A percentile compares a stretch with the other conserved stretches of the same genome.
phyloP scores from a whole-genome alignment of 768 basidiomycete species.

The Lactarius evosmus region DNA sequence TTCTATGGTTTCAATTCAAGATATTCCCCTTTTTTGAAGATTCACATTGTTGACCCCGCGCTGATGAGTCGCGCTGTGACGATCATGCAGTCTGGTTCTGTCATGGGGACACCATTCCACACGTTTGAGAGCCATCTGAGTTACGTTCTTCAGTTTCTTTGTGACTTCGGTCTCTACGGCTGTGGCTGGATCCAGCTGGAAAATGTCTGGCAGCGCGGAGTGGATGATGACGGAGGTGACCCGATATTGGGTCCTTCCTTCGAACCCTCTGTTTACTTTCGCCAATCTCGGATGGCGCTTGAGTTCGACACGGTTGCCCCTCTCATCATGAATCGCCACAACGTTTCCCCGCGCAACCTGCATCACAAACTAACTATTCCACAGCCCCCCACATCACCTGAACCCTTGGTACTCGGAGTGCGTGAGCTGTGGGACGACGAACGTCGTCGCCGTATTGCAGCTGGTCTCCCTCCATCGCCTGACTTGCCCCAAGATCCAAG shows the following conservation, averaged over 20 bases:
- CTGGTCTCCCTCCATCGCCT: constrained; percentile 70
- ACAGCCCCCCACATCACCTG: constrained; percentile 46
- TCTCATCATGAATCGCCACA: constrained; percentile 82
- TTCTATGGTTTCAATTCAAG: constrained; percentile 93
- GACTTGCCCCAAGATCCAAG: constrained; percentile 68
- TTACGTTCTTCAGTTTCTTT: constrained; percentile 87
- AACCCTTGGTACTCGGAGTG: constrained; percentile 82
- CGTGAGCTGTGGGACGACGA: constrained; percentile 98
- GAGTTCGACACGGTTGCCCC: constrained; percentile 83
- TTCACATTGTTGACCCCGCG: constrained; percentile 69
- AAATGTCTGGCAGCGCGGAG: constrained; percentile 59
- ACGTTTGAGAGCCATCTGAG: constrained; percentile 90
- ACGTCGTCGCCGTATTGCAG: constrained; percentile 61
- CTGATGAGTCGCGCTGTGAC: constrained; percentile 66
- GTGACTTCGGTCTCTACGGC: constrained; percentile 92
- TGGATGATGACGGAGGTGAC: constrained; percentile 32
- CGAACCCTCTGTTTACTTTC: constrained; percentile 54
- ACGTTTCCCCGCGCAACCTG: constrained; percentile 58
- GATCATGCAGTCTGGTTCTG: constrained; percentile 75
- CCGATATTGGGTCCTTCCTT: constrained; percentile 39
- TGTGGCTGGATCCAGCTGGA: constrained; percentile 85
- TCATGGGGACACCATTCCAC: constrained; percentile 75
- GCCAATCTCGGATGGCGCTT: constrained; percentile 66
- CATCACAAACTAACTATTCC: constrained; percentile 67
- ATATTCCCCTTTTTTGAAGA: constrained; percentile 86